phyloP scores from a whole-genome alignment of 2,329 filamentous ascomycete species.

The Geoglossum cookeanum region DNA sequence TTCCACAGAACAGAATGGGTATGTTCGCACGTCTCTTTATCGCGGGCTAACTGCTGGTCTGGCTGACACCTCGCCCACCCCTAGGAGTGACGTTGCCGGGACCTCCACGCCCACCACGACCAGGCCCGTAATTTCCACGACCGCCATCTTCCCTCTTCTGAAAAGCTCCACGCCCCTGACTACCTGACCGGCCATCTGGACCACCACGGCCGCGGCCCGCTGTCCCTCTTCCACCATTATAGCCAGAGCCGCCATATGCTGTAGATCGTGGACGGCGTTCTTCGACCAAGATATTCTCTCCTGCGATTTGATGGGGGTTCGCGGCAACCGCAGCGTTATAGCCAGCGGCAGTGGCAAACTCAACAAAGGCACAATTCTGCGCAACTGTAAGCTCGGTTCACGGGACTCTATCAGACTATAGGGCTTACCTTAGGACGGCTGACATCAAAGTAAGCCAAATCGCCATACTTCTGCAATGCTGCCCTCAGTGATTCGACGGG shows the following conservation, averaged over 20 bases:
- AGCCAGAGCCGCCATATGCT: conserved; percentile 51
- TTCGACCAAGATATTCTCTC: conserved; percentile 70
- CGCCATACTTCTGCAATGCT: conserved; percentile 49
- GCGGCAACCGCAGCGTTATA: conserved; percentile 67
- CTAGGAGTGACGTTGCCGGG: conserved; percentile 11
- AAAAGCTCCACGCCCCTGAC: conserved; percentile 52
- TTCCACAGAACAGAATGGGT: background rate
- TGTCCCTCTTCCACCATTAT: conserved; percentile 41
- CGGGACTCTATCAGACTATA: background rate
- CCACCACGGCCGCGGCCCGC: conserved; percentile 48
- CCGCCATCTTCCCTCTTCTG: conserved; percentile 38
- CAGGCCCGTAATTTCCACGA: conserved; percentile 43
- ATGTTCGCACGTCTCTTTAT: background rate
- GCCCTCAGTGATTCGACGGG: conserved; percentile 52
- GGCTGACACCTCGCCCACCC: conserved; percentile 42
- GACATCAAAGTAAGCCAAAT: conserved; percentile 44
- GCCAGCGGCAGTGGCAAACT: conserved; percentile 63
- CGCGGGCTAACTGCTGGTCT: conserved; percentile 12
- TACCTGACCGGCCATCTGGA: conserved; percentile 40
- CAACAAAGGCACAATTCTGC: conserved; percentile 92
- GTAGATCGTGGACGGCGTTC: conserved; percentile 63
- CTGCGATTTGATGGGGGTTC: conserved; percentile 72
- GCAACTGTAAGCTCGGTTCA: background rate
- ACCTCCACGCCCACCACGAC: conserved; percentile 15
- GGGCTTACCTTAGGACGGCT: conserved; percentile 52